A percentile compares a stretch with the other conserved stretches of the same genome.
These are phyloP conservation scores for Botrytis squamosa DNA, from an alignment of 2,329 filamentous ascomycete genomes.

Conservation along the genomic window DNA sequence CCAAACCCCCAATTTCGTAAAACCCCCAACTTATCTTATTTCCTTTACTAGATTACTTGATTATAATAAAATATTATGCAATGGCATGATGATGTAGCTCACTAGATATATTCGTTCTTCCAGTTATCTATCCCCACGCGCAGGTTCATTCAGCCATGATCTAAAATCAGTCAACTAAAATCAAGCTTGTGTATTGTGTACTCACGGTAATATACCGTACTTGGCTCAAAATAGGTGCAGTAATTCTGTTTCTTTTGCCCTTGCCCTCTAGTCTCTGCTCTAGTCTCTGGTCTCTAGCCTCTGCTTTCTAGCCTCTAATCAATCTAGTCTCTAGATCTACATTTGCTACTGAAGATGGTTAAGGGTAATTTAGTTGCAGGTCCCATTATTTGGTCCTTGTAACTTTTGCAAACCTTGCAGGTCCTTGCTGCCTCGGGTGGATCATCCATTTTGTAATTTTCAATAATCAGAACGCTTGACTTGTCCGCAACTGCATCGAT, in stretches of 20 bases:
- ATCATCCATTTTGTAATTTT: conserved; percentile 23
- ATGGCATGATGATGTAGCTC: background rate
- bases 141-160: background rate
- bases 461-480: conserved; percentile 18
- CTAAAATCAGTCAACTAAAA: background rate
- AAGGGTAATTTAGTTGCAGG: conserved; percentile 11
- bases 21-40: background rate
- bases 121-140: background rate
- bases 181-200: conserved; percentile 1
- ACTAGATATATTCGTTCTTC: background rate
- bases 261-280: background rate
- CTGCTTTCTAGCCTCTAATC: background rate
- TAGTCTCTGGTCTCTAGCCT: background rate
- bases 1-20: background rate
- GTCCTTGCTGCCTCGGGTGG: conserved; percentile 23
- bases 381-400: conserved; percentile 22
- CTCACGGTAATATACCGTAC: background rate
- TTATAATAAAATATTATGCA: no score
- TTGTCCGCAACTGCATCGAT: conserved; percentile 23
- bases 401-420: conserved; percentile 21
- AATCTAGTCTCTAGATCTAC: conserved; percentile 13
- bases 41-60: background rate
- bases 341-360: conserved; percentile 18
- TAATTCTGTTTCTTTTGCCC: background rate
- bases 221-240: background rate